Evolutionary conservation across 2,329 filamentous ascomycete genomes (phyloP), one percentile per base, ranked within the genome.

Genomic region (Aspergillus sp.): DNA sequence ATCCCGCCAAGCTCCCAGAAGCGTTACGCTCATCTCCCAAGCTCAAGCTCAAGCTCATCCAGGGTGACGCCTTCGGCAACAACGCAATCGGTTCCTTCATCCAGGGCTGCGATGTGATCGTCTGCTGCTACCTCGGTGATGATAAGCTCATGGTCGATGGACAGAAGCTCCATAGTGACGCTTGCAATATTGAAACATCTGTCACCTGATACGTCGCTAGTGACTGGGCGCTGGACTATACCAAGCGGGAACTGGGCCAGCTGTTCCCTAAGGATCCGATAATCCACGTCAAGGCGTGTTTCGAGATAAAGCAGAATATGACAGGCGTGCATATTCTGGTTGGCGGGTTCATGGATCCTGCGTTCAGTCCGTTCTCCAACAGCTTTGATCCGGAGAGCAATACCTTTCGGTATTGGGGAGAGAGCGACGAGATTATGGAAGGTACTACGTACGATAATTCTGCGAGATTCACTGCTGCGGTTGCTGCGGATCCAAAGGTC

Each of bases 151-250:
- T 73, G 72, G 47, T 65, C 1, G 61, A 69, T 1, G 71, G 70
- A 0, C 71, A 74, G 48, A 72, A 71, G 44, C 38, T 58, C 0
- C 61, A 74, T 5, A 66, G 74, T 30, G 71, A 74, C 48, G 63
- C 66, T 2, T 71, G 68, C 48, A 64, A 65, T 2, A 57, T 48
- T 2, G 61, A 58, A 2, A 51, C 55, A 0, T 9, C 4, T n/a
- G 68, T 73, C 5, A 52, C 62, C 15, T 61, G 71, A 2, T 74
- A 72, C 49, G 53, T 74, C 7, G 68, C 70, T 2, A 66, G 65
- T 32, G 71, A 74, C 55, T 74, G 60, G 52, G 49, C 61, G 0
- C 23, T 74, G n/a, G 71, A 74, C 46, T 74, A 65, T 46, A 65
- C 61, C 15, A 68, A 67, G 47, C 59, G 74, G 5, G 47, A 67